Evolutionary conservation across 2,329 filamentous ascomycete species (phyloP).

Genomic region (Basipetospora chlamydospora): DNA sequence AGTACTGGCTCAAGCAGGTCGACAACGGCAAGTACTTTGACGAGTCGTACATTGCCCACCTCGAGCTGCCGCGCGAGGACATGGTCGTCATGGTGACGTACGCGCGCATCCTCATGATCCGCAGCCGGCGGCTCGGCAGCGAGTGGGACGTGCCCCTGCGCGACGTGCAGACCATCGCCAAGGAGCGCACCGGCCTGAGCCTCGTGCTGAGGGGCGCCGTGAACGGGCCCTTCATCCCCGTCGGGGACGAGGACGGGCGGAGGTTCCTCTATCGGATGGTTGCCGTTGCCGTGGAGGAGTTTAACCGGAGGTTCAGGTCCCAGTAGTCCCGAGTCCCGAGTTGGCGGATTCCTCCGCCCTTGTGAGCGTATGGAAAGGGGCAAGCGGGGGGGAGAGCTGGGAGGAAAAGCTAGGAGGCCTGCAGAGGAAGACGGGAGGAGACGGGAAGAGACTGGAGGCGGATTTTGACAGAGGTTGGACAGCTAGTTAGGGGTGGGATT

Average conservation of each 20-base stretch:
- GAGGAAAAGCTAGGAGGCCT: too few species aligned
- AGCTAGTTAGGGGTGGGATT: too few species aligned
- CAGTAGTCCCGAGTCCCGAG: constrained; percentile 6
- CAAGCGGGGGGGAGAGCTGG: too few species aligned
- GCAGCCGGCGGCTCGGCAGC: constrained; percentile 68
- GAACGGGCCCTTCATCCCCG: constrained; percentile 88
- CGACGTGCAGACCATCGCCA: constrained; percentile 91
- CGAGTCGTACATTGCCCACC: constrained; percentile 90
- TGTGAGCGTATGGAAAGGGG: too few species aligned
- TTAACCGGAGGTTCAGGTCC: constrained; percentile 43
- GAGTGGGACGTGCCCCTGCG: constrained; percentile 96
- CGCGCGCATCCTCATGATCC: constrained; percentile 75
- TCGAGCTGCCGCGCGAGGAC: constrained; percentile 80
- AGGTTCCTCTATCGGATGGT: constrained; percentile 52
- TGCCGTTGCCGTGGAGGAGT: constrained; percentile 51
- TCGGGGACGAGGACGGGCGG: constrained; percentile 68
- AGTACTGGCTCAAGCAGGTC: constrained; percentile 97
- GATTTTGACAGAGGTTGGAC: too few species aligned
- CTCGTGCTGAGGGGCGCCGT: constrained; percentile 77
- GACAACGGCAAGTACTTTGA: constrained; percentile 98
- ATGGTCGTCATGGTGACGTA: constrained; percentile 84
- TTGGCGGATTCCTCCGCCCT: too few species aligned
- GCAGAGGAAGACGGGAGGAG: too few species aligned
- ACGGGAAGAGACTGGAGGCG: too few species aligned
- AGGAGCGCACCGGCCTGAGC: constrained; percentile 88